Evolutionary conservation across 2,329 filamentous ascomycete genomes (phyloP).

Genomic region (Aspergillus pseudonomiae): DNA sequence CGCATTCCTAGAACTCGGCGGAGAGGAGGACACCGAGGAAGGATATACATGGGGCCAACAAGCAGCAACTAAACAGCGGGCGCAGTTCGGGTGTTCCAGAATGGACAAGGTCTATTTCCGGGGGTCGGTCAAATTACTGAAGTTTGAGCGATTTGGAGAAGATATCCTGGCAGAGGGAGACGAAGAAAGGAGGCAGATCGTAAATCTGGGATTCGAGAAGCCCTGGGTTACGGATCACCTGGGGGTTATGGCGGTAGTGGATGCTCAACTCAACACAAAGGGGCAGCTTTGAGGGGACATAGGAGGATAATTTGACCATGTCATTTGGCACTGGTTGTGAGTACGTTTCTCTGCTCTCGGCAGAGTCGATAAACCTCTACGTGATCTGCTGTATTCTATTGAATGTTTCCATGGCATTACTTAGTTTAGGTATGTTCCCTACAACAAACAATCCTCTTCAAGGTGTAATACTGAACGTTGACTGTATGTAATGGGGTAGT

Average conservation of each 20-base stretch:
- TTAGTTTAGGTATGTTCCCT: too few relatives aligned
- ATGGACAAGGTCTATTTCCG: slow-evolving; percentile 18
- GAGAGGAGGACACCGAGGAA: slow-evolving; percentile 8
- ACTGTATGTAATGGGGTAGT: too few relatives aligned
- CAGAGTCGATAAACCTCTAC: background rate
- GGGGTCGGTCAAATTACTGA: background rate
- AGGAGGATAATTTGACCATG: background rate
- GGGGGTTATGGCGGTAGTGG: slow-evolving; percentile 8
- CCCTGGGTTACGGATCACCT: slow-evolving; percentile 18
- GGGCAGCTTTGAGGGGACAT: background rate
- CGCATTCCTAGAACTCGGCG: slow-evolving; percentile 13
- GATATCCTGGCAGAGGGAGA: slow-evolving; percentile 4
- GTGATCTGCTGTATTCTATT: too few relatives aligned
- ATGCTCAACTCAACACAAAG: background rate
- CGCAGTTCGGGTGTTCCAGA: slow-evolving; percentile 11
- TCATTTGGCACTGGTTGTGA: too few relatives aligned
- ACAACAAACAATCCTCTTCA: too few relatives aligned
- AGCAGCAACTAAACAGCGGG: slow-evolving; percentile 1
- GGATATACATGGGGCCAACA: slow-evolving; percentile 18
- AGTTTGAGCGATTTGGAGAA: slow-evolving; percentile 12
- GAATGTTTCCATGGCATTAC: background rate
- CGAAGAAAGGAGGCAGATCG: background rate
- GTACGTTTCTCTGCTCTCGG: background rate
- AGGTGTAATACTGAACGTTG: too few relatives aligned
- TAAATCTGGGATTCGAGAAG: slow-evolving; percentile 13